Percentiles rank a stretch among this genome's conserved stretches.
Conservation (phyloP, 805 yeast genomes). For the Metschnikowia reukaufii region DNA sequence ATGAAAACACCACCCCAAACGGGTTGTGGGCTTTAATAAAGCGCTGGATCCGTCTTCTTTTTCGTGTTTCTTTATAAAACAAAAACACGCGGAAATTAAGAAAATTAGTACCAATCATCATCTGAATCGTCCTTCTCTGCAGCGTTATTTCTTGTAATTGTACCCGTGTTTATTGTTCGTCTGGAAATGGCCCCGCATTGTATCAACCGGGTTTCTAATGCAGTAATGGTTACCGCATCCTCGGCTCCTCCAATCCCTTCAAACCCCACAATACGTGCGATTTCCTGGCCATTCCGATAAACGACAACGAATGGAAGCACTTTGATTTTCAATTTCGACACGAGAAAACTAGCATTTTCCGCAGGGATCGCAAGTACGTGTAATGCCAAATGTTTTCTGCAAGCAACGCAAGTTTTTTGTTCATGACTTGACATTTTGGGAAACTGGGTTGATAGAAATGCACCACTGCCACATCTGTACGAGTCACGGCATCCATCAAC, state of each 20-base stretch:
- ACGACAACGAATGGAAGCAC: conserved; percentile 70
- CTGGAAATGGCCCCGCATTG: conserved; percentile 30
- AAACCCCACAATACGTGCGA: conserved; percentile 65
- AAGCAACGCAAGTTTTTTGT: conserved; percentile 41
- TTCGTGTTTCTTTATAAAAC: background rate
- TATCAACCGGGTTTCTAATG: conserved; percentile 44
- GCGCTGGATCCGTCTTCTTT: background rate
- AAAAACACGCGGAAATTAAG: background rate
- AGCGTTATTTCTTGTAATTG: conserved; percentile 16
- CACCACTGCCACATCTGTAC: conserved; percentile 38
- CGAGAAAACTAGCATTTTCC: conserved; percentile 69
- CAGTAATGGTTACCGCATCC: conserved; percentile 46
- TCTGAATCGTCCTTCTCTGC: conserved; percentile 35
- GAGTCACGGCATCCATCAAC: conserved; percentile 52
- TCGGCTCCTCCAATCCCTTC: conserved; percentile 52
- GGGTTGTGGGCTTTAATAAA: background rate
- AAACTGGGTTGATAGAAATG: conserved; percentile 67
- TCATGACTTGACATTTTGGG: conserved; percentile 60
- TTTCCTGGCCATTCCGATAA: conserved; percentile 60
- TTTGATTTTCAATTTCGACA: conserved; percentile 58
- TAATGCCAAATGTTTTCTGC: conserved; percentile 58
- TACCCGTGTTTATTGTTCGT: conserved; percentile 30
- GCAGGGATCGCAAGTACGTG: conserved; percentile 59
- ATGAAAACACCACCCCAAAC: background rate
- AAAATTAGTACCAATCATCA: conserved; percentile 16